A percentile compares a stretch with the other conserved stretches of the same genome.
phyloP scores from a whole-genome alignment of 2,329 filamentous ascomycete species.

The Hypoxylon sp. region DNA sequence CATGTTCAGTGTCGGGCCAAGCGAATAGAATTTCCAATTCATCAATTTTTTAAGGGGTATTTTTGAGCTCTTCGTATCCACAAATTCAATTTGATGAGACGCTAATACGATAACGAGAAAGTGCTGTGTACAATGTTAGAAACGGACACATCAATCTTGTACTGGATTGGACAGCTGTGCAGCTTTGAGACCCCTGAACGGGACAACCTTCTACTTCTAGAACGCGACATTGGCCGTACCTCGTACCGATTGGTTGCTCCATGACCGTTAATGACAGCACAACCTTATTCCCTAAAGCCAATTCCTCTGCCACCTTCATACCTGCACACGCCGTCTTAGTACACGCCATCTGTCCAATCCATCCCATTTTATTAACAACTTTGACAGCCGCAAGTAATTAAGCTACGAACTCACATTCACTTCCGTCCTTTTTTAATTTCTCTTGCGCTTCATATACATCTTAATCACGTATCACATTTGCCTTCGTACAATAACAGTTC shows the following conservation, averaged over 20 bases:
- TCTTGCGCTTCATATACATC: background rate
- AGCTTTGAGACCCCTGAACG: slow-evolving; percentile 24
- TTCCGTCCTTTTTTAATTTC: background rate
- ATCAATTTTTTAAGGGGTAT: slow-evolving; percentile 17
- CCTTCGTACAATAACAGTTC: slow-evolving; percentile 1
- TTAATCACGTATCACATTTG: slow-evolving; percentile 8
- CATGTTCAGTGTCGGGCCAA: slow-evolving; percentile 6
- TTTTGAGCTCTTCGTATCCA: slow-evolving; percentile 9
- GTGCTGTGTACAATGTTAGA: slow-evolving; percentile 9
- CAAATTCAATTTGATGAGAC: slow-evolving; percentile 28
- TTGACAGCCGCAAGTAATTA: background rate
- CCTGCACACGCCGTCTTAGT: slow-evolving; percentile 1
- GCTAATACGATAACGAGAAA: slow-evolving; percentile 30
- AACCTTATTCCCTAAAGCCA: slow-evolving; percentile 32
- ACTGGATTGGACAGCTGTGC: slow-evolving; percentile 28
- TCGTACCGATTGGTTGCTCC: slow-evolving; percentile 29
- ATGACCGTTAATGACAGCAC: slow-evolving; percentile 34
- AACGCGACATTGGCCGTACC: slow-evolving; percentile 8
- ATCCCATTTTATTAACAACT: slow-evolving; percentile 13
- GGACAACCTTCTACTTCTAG: slow-evolving; percentile 31
- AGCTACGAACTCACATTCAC: background rate
- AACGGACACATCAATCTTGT: slow-evolving; percentile 9
- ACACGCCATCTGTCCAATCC: slow-evolving; percentile 1
- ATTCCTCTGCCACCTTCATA: slow-evolving; percentile 12
- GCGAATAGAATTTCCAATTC: slow-evolving; percentile 16